phyloP scores from a whole-genome alignment of 495 filamentous ascomycete species.

The Schizothecium vesticola region DNA sequence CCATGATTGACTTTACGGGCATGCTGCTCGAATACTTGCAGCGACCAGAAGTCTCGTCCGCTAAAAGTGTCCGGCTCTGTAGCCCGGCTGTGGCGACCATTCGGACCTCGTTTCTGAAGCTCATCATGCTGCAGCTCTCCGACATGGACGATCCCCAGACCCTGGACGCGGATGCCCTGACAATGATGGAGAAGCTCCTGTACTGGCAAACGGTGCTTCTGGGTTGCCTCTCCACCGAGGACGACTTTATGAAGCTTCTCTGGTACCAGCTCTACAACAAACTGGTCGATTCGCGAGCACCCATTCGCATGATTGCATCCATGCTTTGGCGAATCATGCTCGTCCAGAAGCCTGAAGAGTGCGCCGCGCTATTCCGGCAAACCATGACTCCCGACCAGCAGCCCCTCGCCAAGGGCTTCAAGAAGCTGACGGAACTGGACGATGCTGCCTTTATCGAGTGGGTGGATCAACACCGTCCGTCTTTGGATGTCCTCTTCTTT shows the following conservation, averaged over 20 bases:
- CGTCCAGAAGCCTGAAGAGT: constrained; percentile 88
- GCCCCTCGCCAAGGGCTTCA: constrained; percentile 69
- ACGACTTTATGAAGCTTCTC: constrained; percentile 70
- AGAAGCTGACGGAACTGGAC: constrained; percentile 78
- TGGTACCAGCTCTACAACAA: constrained; percentile 88
- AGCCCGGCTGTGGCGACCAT: constrained; percentile 71
- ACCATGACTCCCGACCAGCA: constrained; percentile 63
- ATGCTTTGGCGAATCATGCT: constrained; percentile 85
- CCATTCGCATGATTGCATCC: constrained; percentile 70
- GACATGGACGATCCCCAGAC: constrained; percentile 64
- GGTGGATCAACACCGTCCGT: constrained; percentile 77
- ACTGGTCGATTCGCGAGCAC: constrained; percentile 57
- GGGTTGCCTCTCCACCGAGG: constrained; percentile 66
- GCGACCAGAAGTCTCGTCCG: constrained; percentile 68
- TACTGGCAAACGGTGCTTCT: constrained; percentile 95
- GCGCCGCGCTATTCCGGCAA: constrained; percentile 62
- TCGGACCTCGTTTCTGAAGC: constrained; percentile 64
- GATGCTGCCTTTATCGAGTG: constrained; percentile 80
- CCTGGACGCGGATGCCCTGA: constrained; percentile 52
- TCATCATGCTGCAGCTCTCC: constrained; percentile 74
- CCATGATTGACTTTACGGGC: constrained; percentile 82
- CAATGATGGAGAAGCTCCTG: constrained; percentile 72
- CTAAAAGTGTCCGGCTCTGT: constrained; percentile 86
- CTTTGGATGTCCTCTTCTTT: constrained; percentile 77
- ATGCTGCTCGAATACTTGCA: constrained; percentile 81